Conservation (phyloP, 2,329 filamentous ascomycete species). For the Chrysoporthe austroafricana region DNA sequence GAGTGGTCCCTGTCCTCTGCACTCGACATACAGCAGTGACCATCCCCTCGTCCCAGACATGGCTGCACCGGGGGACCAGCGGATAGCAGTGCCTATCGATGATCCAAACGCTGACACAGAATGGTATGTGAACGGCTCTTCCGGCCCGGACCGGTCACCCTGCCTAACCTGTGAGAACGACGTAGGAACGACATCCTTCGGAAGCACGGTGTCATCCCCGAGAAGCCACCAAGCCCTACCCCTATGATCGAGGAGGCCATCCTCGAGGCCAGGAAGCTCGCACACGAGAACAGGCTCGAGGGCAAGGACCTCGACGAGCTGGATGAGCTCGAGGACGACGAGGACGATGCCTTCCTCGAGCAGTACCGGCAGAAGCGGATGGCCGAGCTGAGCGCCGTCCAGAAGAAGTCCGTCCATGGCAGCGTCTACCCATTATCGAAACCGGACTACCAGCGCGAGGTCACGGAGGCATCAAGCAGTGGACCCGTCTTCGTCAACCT, state of each 20-base stretch:
- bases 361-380: slow-evolving; percentile 87
- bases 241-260: slow-evolving; percentile 96
- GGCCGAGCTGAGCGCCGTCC: slow-evolving; percentile 75
- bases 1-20: no score
- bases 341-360: slow-evolving; percentile 91
- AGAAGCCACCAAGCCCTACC: slow-evolving; percentile 93
- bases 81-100: slow-evolving; percentile 82
- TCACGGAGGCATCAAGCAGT: slow-evolving; percentile 84
- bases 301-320: slow-evolving; percentile 94
- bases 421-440: slow-evolving; percentile 93
- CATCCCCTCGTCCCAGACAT: slow-evolving; percentile 42
- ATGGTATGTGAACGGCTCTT: slow-evolving; percentile 62
- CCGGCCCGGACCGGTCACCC: not conserved
- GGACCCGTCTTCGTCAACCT: slow-evolving; percentile 76
- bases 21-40: not conserved
- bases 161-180: slow-evolving; percentile 12
- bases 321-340: slow-evolving; percentile 90
- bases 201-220: slow-evolving; percentile 95
- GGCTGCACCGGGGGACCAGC: slow-evolving; percentile 66
- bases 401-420: slow-evolving; percentile 80
- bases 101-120: slow-evolving; percentile 97
- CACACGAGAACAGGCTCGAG: slow-evolving; percentile 90
- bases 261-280: slow-evolving; percentile 77
- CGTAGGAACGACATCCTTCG: slow-evolving; percentile 95
- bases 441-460: slow-evolving; percentile 86